Conservation (phyloP, 75 land plant genomes). For the Chamaecyparis obtusa region DNA sequence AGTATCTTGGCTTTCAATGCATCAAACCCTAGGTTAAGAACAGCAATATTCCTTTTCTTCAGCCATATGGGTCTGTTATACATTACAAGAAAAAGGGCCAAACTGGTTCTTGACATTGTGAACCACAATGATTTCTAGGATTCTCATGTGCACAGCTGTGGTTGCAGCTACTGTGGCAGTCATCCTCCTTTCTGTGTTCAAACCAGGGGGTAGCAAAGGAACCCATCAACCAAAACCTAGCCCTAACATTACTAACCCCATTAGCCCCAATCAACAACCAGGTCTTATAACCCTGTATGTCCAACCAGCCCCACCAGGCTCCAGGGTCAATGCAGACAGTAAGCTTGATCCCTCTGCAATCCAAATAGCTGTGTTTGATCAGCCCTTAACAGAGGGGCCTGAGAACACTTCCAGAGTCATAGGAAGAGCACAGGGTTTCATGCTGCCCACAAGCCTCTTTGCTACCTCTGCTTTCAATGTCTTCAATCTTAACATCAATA, state of each 20-base stretch:
- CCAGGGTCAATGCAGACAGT: neutral
- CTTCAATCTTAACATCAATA: constrained; percentile 36
- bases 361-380: constrained; percentile 45
- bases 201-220: constrained; percentile 26
- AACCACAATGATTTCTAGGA: constrained; percentile 16
- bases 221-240: neutral
- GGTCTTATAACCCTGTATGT: constrained; percentile 48
- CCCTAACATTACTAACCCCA: neutral
- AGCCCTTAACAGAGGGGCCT: constrained; percentile 45
- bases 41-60: neutral
- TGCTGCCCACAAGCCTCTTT: constrained; percentile 34
- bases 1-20: neutral
- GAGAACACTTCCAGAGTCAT: constrained; percentile 40
- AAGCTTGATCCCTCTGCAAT: neutral
- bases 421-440: constrained; percentile 64
- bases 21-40: neutral
- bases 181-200: constrained; percentile 48
- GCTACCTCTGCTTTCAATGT: constrained; percentile 42
- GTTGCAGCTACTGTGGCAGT: constrained; percentile 46
- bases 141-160: constrained; percentile 53
- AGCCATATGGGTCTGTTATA: neutral
- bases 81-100: neutral
- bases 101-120: neutral
- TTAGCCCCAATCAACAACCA: neutral
- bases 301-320: constrained; percentile 16